Evolutionary conservation across 768 basidiomycete genomes (phyloP).

Genomic region (Phylloporus sp.): DNA sequence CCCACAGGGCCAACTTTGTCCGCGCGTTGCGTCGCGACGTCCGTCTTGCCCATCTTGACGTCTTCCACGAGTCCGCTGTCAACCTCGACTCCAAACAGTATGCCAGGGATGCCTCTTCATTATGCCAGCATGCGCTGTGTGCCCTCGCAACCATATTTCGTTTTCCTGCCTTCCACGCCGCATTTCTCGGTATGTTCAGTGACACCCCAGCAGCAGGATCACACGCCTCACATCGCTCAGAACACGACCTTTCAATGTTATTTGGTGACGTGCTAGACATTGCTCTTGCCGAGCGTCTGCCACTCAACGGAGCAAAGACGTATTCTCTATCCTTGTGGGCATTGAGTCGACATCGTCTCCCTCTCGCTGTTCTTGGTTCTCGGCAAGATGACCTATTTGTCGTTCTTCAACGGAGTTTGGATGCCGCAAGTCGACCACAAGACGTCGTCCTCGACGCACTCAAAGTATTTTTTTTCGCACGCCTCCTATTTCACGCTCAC

Average conservation of each 20-base stretch:
- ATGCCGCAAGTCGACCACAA: conserved; percentile 19
- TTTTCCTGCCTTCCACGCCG: conserved; percentile 39
- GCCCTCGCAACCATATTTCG: conserved; percentile 47
- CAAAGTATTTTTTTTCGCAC: conserved; percentile 19
- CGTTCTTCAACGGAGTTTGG: conserved; percentile 36
- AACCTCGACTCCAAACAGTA: conserved; percentile 36
- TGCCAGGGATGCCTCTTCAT: conserved; percentile 36
- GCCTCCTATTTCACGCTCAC: conserved; percentile 1
- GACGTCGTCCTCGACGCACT: conserved; percentile 22
- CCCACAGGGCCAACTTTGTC: conserved; percentile 32
- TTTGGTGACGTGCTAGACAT: conserved; percentile 43
- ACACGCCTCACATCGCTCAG: conserved; percentile 27
- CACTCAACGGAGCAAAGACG: conserved; percentile 41
- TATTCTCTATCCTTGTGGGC: conserved; percentile 46
- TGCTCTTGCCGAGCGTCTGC: conserved; percentile 30
- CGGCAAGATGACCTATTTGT: conserved; percentile 29
- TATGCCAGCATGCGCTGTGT: conserved; percentile 54
- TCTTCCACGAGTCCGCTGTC: conserved; percentile 23
- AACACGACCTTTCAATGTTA: conserved; percentile 39
- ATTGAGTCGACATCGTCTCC: conserved; percentile 46
- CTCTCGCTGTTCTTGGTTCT: conserved; percentile 34
- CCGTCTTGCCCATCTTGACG: conserved; percentile 36
- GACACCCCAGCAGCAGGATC: not conserved
- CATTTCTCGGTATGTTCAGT: conserved; percentile 46
- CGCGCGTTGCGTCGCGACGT: conserved; percentile 51